phyloP scores from a whole-genome alignment of 2,329 filamentous ascomycete genomes.

The Exophiala oligosperma region DNA sequence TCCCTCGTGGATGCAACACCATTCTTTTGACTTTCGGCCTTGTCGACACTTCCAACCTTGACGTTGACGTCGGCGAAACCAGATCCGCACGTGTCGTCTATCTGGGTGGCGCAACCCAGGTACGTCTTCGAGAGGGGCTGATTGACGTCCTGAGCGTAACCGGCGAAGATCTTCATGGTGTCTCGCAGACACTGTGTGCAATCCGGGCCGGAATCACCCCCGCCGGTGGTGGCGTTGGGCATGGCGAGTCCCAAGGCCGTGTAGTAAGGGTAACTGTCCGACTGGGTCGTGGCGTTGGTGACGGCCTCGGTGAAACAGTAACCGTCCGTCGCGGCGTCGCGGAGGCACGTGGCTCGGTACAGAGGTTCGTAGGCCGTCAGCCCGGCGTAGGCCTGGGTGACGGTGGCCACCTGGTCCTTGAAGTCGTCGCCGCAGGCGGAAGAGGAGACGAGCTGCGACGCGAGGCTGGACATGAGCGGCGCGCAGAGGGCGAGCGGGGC shows the following conservation, averaged over 20 bases:
- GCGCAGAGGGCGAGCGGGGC: slow-evolving; percentile 67
- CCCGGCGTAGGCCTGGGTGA: slow-evolving; percentile 72
- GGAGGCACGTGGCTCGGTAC: slow-evolving; percentile 78
- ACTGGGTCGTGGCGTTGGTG: slow-evolving; percentile 69
- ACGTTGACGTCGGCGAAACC: slow-evolving; percentile 55
- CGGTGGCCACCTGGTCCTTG: slow-evolving; percentile 64
- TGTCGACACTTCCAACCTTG: slow-evolving; percentile 17
- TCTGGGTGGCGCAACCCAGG: slow-evolving; percentile 65
- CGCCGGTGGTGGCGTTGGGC: slow-evolving; percentile 52
- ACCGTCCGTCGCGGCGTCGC: slow-evolving; percentile 42
- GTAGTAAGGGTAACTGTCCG: slow-evolving; percentile 80
- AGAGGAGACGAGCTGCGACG: slow-evolving; percentile 61
- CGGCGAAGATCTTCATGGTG: slow-evolving; percentile 79
- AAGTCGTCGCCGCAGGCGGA: slow-evolving; percentile 73
- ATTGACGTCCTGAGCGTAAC: slow-evolving; percentile 64
- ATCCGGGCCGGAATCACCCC: slow-evolving; percentile 55
- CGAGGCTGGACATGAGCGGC: slow-evolving; percentile 63
- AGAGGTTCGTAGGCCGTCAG: slow-evolving; percentile 75
- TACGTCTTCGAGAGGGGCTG: slow-evolving; percentile 72
- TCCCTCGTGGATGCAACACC: not conserved
- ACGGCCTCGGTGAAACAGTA: slow-evolving; percentile 84
- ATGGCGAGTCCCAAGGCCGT: slow-evolving; percentile 75
- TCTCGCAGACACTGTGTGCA: slow-evolving; percentile 76
- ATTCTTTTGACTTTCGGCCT: not conserved
- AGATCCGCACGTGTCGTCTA: slow-evolving; percentile 66